Evolutionary conservation across 179 eudicot species (phyloP), one percentile per base, ranked within the genome.

Genomic region (Beta lomatogona): DNA sequence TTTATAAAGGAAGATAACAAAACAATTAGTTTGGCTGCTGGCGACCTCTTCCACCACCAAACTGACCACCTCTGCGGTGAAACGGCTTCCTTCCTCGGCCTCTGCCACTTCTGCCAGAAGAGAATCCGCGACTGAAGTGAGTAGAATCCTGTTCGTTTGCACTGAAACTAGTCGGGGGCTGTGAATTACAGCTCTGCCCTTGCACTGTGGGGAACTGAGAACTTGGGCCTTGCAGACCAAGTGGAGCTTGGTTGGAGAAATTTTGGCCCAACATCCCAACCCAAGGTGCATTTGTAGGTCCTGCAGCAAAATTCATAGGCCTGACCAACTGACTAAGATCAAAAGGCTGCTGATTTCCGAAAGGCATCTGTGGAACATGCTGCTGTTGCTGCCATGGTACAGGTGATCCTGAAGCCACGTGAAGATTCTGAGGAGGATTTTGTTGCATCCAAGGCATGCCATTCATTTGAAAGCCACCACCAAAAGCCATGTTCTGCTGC

Each of bases 381-480:
- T 74, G 77, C 69, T 87, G 90, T 74, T 81, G 76, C 52, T 69
- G 80, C 65, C 48, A 68, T 21, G 65, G 75, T 14, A 19, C 31
- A 64, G 85, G 69, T 19, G 73, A 75, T 11, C 65, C 83, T 8
- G 76, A 65, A 64, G 91, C 88, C 85, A 84, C 80, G 71, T 85
- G 89, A 45, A 69, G 70, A 28, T 79, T 15, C 64, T 73, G 91
- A n/a, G 81, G 83, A 80, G 48, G 84, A 28, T 85, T 84, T 76
- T 87, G 93, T 71, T 89, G 97, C 74, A 78, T 21, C 91, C 91
- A 90, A 3, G 90, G 88, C 82, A 88, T 87, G 21, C 80, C 83
- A 21, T 83, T 82, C 45, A 84, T 63, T 53, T 87, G 88, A 79
- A 81, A 75, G 19, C 84, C 88, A 76, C 57, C 44, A 58, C 84